phyloP scores from a whole-genome alignment of 75 land plant genomes.

The Pinus tabuliformis region DNA sequence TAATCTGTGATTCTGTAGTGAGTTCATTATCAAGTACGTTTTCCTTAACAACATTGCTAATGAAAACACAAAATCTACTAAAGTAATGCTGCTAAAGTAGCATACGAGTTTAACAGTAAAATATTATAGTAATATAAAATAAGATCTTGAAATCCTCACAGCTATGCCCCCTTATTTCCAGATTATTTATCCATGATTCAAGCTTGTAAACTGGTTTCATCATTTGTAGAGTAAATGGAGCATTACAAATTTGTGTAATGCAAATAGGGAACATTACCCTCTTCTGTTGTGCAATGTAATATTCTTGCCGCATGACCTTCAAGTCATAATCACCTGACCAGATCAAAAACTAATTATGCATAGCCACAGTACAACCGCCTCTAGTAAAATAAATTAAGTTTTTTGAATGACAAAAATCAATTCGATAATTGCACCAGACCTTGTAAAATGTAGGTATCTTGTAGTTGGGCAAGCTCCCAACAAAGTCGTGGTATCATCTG shows the following conservation, averaged over 20 bases:
- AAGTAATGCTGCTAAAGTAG: neutral
- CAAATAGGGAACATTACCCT: slow-evolving; percentile 34
- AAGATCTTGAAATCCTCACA: neutral
- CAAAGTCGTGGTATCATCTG: slow-evolving; percentile 93
- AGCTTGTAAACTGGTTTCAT: neutral
- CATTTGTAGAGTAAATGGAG: no score
- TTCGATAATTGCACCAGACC: slow-evolving; percentile 30
- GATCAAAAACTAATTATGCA: slow-evolving; percentile 5
- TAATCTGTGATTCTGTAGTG: neutral
- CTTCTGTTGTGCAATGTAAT: slow-evolving; percentile 85
- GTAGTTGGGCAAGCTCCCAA: slow-evolving; percentile 94
- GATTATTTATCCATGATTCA: neutral
- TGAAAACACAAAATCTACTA: neutral
- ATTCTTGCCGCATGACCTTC: slow-evolving; percentile 99
- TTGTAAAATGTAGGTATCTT: slow-evolving; percentile 97
- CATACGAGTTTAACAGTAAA: neutral
- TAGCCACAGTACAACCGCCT: slow-evolving; percentile 1
- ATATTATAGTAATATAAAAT: neutral
- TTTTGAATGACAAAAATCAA: neutral
- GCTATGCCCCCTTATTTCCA: neutral
- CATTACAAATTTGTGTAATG: no score
- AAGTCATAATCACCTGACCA: slow-evolving; percentile 94
- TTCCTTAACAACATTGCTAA: neutral
- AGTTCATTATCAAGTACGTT: neutral
- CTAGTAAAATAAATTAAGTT: neutral